Conservation (phyloP, 768 basidiomycete species). For the Hericium erinaceus region DNA sequence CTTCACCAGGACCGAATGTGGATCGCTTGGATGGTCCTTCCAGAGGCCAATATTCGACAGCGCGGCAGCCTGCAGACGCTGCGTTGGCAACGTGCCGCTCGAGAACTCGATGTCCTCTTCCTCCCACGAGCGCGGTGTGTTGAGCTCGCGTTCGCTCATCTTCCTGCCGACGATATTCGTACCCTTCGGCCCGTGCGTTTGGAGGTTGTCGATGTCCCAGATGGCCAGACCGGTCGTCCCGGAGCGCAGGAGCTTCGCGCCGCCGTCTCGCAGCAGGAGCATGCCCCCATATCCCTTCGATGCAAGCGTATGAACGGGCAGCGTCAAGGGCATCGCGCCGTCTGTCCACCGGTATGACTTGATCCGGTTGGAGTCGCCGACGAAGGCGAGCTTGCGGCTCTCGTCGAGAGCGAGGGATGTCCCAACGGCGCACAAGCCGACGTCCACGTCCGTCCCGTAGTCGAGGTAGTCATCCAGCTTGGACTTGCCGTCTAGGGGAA, state of each 20-base stretch:
- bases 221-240: slow-evolving; percentile 25
- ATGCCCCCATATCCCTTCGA: slow-evolving; percentile 20
- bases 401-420: slow-evolving; percentile 20
- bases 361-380: slow-evolving; percentile 25
- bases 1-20: neutral
- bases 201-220: slow-evolving; percentile 28
- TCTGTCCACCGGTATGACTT: slow-evolving; percentile 29
- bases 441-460: neutral
- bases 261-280: slow-evolving; percentile 21
- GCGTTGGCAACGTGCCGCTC: slow-evolving; percentile 15
- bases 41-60: neutral
- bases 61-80: slow-evolving; percentile 1
- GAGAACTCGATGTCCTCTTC: slow-evolving; percentile 23
- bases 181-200: slow-evolving; percentile 21
- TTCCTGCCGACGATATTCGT: slow-evolving; percentile 15
- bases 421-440: neutral
- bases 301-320: slow-evolving; percentile 26
- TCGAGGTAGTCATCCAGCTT: neutral
- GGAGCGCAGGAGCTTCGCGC: slow-evolving; percentile 21
- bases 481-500: neutral
- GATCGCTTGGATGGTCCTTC: neutral
- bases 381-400: slow-evolving; percentile 27
- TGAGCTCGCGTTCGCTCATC: slow-evolving; percentile 5
- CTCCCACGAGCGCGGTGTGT: slow-evolving; percentile 16
- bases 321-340: neutral